A percentile compares a stretch with the other conserved stretches of the same genome.
These are phyloP conservation scores for Schizosaccharomyces octosporus DNA, from an alignment of 805 yeast species.

Conservation along the genomic window DNA sequence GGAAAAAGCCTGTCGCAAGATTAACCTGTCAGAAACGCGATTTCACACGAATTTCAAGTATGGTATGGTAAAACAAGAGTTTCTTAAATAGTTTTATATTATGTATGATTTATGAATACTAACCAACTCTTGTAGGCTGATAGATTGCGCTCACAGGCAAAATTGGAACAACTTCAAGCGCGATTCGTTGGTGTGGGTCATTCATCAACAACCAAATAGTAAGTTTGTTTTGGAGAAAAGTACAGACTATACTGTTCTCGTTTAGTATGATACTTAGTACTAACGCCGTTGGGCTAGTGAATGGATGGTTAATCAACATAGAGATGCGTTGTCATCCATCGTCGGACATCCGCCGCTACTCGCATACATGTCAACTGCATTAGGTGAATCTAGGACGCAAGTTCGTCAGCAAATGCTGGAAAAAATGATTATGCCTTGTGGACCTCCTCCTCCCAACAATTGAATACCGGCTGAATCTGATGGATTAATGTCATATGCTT, in stretches of 20 bases:
- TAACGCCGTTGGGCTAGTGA: slow-evolving; percentile 16
- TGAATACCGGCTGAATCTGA: not conserved
- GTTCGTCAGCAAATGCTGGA: slow-evolving; percentile 11
- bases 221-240: slow-evolving; percentile 4
- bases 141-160: slow-evolving; percentile 10
- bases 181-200: slow-evolving; percentile 46
- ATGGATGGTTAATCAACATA: slow-evolving; percentile 39
- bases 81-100: too few species aligned
- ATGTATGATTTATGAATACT: not conserved
- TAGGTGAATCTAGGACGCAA: slow-evolving; percentile 19
- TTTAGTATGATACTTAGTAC: not conserved
- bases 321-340: slow-evolving; percentile 41
- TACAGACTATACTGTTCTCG: not conserved
- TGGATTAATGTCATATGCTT: not conserved
- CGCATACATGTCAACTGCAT: slow-evolving; percentile 28
- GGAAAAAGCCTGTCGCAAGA: too few species aligned
- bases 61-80: too few species aligned
- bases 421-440: slow-evolving; percentile 12
- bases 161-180: slow-evolving; percentile 9
- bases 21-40: too few species aligned
- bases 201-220: slow-evolving; percentile 37
- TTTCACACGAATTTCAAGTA: too few species aligned
- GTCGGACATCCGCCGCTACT: slow-evolving; percentile 33
- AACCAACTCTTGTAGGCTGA: slow-evolving; percentile 7
- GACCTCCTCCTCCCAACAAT: slow-evolving; percentile 8